Base-by-base conservation (phyloP, 495 filamentous ascomycete genomes). In the Trichoderma virens region DNA sequence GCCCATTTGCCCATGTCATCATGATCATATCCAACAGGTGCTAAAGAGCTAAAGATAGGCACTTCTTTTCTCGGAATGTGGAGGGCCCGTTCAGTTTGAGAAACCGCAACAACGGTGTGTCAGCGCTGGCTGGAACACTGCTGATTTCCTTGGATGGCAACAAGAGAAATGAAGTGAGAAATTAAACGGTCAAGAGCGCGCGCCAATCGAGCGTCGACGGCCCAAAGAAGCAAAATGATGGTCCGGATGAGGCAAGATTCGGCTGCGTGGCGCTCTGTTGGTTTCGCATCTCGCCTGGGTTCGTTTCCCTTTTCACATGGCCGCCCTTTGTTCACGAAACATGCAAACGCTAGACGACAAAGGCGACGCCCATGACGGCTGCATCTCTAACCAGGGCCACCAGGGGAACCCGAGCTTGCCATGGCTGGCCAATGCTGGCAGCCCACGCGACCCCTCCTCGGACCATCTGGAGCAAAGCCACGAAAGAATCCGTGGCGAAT, bases 371-470 rank as follows among this genome's bases (percentile, higher is more conserved):
- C 9, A 3, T 51, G 18, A 51, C 16, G 45, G 45, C 45, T 20
- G 45, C 6, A 51, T 51, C 45, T 51, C 45, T 45, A n/a, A n/a
- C n/a, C n/a, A n/a, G n/a, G n/a, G n/a, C 23, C 18, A 20, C 51
- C 51, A 56, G 51, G 51, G 51, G 51, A 13, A 28, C 27, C 27
- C 51, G 51, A 28, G 11, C 51, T 28, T 13, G 51, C 51, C 3
- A 13, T 11, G 11, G 35, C 61, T 43, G 70, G 65, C 78, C 76
- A 79, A 76, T 77, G 70, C 75, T 32, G 62, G 68, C 68, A 67
- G 70, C 72, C 72, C 79, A 79, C 78, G 77, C 78, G 77, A 74
- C 77, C 70, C 75, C 71, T 73, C 68, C 71, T 69, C 68, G 69
- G 67, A 70, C 35, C 64, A 56, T 70, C 62, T 75, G 78, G 78